Evolutionary conservation across 257 asterid genomes (phyloP).

Genomic region (Leonotis leonurus): DNA sequence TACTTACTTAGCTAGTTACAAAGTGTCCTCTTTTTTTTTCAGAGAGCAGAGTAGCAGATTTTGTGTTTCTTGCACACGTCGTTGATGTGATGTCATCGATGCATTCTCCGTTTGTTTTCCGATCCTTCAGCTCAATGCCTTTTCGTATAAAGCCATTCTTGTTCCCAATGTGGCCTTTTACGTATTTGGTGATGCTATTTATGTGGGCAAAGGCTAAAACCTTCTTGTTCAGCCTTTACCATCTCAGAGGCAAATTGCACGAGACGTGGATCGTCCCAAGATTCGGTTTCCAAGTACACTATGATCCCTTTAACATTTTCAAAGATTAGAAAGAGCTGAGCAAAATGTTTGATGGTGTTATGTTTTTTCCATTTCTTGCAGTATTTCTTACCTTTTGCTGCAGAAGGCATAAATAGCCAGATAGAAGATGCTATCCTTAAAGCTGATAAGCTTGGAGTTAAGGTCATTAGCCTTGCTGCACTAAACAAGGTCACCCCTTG

Average conservation of each 20-base stretch:
- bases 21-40: too few relatives aligned
- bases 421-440: slow-evolving; percentile 89
- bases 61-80: slow-evolving; percentile 84
- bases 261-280: slow-evolving; percentile 89
- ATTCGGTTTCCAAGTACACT: slow-evolving; percentile 77
- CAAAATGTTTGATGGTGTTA: neutral
- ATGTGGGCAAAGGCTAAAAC: slow-evolving; percentile 92
- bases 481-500: slow-evolving; percentile 56
- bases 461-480: slow-evolving; percentile 96
- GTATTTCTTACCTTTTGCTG: slow-evolving; percentile 93
- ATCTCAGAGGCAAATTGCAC: slow-evolving; percentile 66
- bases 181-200: slow-evolving; percentile 46
- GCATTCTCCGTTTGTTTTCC: slow-evolving; percentile 69
- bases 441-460: slow-evolving; percentile 81
- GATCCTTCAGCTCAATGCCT: slow-evolving; percentile 78
- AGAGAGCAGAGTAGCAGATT: slow-evolving; percentile 75
- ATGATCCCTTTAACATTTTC: too few relatives aligned
- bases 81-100: slow-evolving; percentile 70
- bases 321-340: too few relatives aligned
- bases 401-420: slow-evolving; percentile 74
- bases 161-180: slow-evolving; percentile 67
- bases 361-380: slow-evolving; percentile 28
- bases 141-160: slow-evolving; percentile 54
- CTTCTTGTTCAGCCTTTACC: slow-evolving; percentile 58
- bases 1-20: too few relatives aligned